A percentile compares a stretch with the other conserved stretches of the same genome.
phyloP scores from a whole-genome alignment of 257 asterid species.

The Salvia hispanica region DNA sequence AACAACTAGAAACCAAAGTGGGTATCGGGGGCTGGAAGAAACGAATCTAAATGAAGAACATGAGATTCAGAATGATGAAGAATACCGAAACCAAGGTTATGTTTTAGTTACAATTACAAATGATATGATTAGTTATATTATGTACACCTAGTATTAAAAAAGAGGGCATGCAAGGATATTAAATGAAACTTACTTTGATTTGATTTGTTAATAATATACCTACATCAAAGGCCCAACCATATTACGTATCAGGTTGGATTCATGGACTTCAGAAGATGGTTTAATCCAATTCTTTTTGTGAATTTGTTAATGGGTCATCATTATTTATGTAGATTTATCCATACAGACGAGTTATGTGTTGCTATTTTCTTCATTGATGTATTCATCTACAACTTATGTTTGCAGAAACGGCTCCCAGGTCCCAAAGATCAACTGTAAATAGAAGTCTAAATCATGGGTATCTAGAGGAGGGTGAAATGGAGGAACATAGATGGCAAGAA shows the following conservation, averaged over 20 bases:
- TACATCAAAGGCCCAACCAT: not conserved
- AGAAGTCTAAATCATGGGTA: not conserved
- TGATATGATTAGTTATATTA: not conserved
- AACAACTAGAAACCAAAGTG: conserved; percentile 1
- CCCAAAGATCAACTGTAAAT: conserved; percentile 10
- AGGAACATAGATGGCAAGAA: not conserved
- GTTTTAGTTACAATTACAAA: not conserved
- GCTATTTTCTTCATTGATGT: not conserved
- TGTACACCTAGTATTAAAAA: not conserved
- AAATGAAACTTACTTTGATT: too few species aligned
- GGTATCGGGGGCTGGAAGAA: not conserved
- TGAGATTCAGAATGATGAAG: not conserved
- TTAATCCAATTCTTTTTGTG: not conserved
- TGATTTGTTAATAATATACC: too few species aligned
- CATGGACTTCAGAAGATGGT: not conserved
- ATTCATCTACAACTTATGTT: not conserved
- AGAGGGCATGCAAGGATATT: not conserved
- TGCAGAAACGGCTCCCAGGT: conserved; percentile 1
- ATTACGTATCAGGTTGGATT: not conserved
- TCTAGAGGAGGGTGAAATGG: conserved; percentile 3
- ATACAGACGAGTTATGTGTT: not conserved
- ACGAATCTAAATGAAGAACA: not conserved
- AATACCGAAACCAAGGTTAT: not conserved
- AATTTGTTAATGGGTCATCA: not conserved
- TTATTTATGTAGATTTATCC: not conserved